phyloP scores from a whole-genome alignment of 768 basidiomycete species.

The Lepiota brunneoincarnata region DNA sequence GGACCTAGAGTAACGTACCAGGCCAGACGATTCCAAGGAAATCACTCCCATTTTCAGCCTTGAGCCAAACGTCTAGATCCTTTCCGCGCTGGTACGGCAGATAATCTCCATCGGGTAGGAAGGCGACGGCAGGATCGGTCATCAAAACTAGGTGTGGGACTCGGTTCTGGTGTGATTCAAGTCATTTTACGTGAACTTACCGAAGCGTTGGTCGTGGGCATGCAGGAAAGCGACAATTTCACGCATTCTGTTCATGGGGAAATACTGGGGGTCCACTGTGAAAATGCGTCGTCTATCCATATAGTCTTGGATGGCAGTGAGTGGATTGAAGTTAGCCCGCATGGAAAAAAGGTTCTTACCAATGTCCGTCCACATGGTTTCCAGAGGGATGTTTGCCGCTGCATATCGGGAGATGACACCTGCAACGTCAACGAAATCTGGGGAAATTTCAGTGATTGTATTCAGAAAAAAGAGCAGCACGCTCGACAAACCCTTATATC shows the following conservation, averaged over 20 bases:
- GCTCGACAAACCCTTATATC: constrained; percentile 50
- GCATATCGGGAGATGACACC: constrained; percentile 62
- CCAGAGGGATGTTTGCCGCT: constrained; percentile 59
- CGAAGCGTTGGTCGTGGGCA: constrained; percentile 52
- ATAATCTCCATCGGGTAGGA: constrained; percentile 43
- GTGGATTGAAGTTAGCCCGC: not conserved
- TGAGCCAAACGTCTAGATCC: constrained; percentile 54
- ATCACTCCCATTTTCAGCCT: constrained; percentile 56
- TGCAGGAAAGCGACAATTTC: constrained; percentile 66
- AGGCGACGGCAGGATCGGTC: constrained; percentile 72
- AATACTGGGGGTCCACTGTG: constrained; percentile 66
- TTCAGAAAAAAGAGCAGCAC: not conserved
- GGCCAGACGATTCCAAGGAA: constrained; percentile 65
- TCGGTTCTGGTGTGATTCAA: not conserved
- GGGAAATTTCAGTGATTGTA: not conserved
- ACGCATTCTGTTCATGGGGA: constrained; percentile 60
- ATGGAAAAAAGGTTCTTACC: constrained; percentile 30
- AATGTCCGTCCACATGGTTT: constrained; percentile 82
- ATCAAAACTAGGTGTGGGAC: constrained; percentile 47
- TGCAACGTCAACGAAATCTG: constrained; percentile 63
- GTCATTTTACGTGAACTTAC: constrained; percentile 30
- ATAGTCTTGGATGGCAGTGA: constrained; percentile 43
- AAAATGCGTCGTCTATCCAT: constrained; percentile 68
- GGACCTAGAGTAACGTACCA: constrained; percentile 58
- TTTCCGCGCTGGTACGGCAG: constrained; percentile 54